A percentile compares a stretch with the other conserved stretches of the same genome.
These are phyloP conservation scores for Garcia nutans DNA, from an alignment of 345 rosid species.

Conservation along the genomic window DNA sequence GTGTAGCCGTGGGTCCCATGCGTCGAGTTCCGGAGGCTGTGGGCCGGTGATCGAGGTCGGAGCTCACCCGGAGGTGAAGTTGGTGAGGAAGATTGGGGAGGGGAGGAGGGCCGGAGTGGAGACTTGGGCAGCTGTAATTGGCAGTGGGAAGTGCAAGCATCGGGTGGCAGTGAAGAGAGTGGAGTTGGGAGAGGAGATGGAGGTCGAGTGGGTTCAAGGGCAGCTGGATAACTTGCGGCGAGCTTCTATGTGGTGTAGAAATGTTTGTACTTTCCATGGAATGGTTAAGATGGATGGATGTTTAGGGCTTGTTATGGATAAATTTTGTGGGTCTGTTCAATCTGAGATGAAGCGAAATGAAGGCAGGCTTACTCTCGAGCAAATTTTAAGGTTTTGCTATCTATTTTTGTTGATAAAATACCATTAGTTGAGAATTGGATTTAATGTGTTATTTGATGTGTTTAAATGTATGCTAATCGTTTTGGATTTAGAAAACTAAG, in stretches of 20 bases:
- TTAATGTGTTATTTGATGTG: background rate
- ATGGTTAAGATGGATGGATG: conserved; percentile 61
- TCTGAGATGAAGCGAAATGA: conserved; percentile 85
- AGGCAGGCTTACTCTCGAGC: conserved; percentile 95
- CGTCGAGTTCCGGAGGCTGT: conserved; percentile 63
- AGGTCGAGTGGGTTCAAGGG: conserved; percentile 73
- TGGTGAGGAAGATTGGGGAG: conserved; percentile 62
- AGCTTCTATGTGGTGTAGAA: conserved; percentile 90
- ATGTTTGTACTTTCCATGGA: conserved; percentile 91
- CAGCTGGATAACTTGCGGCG: conserved; percentile 70
- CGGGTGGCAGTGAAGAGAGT: conserved; percentile 76
- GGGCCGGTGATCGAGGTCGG: conserved; percentile 82
- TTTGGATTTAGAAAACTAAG: background rate
- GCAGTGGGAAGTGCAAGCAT: conserved; percentile 46
- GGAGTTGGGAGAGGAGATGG: conserved; percentile 61
- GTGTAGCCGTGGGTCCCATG: conserved; percentile 47
- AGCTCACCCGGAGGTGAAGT: conserved; percentile 62
- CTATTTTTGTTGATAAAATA: background rate
- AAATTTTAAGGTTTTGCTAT: conserved; percentile 68
- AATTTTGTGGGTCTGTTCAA: conserved; percentile 80
- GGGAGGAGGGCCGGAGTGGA: conserved; percentile 67
- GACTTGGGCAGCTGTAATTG: conserved; percentile 68
- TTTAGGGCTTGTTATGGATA: conserved; percentile 75
- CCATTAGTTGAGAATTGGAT: background rate
- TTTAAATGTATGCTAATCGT: background rate